Conservation (phyloP, 2,329 filamentous ascomycete genomes). For the Sordariomycetes sp. region DNA sequence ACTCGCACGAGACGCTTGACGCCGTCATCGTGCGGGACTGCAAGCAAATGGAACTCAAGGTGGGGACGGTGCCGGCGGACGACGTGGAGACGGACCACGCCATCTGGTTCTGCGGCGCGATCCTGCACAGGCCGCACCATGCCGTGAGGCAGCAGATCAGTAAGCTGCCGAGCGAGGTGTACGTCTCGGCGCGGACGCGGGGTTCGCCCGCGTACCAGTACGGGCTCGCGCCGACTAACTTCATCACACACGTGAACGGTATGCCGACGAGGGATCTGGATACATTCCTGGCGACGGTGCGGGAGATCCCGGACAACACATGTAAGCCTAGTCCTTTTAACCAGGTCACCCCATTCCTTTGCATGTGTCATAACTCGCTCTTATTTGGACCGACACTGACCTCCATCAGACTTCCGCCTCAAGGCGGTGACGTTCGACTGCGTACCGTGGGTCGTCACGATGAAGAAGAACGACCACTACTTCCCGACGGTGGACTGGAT, state of each 20-base stretch:
- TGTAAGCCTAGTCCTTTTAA: constrained; percentile 34
- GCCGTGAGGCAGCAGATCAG: constrained; percentile 95
- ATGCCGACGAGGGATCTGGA: constrained; percentile 71
- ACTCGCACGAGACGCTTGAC: constrained; percentile 70
- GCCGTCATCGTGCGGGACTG: constrained; percentile 80
- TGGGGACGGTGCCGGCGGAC: constrained; percentile 77
- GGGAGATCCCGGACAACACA: constrained; percentile 87
- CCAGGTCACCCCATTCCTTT: neutral
- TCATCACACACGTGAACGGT: constrained; percentile 92
- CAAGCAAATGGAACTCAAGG: constrained; percentile 59
- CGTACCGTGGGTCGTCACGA: constrained; percentile 97
- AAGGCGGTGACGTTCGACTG: constrained; percentile 98
- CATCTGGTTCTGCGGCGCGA: constrained; percentile 88
- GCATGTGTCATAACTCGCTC: neutral
- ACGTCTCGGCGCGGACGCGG: constrained; percentile 76
- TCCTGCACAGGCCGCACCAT: constrained; percentile 86
- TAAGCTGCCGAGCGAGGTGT: constrained; percentile 91
- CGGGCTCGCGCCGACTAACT: constrained; percentile 89
- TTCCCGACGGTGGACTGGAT: constrained; percentile 60
- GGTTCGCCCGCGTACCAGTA: constrained; percentile 82
- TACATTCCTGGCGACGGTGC: constrained; percentile 66
- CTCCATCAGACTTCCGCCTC: constrained; percentile 67
- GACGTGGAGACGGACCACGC: constrained; percentile 88
- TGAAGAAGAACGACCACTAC: constrained; percentile 99
- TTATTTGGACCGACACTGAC: constrained; percentile 8